These are phyloP conservation scores for Hsuehochloa calcarea DNA, from an alignment of 176 grass and related monocot genomes.

Conservation along the genomic window DNA sequence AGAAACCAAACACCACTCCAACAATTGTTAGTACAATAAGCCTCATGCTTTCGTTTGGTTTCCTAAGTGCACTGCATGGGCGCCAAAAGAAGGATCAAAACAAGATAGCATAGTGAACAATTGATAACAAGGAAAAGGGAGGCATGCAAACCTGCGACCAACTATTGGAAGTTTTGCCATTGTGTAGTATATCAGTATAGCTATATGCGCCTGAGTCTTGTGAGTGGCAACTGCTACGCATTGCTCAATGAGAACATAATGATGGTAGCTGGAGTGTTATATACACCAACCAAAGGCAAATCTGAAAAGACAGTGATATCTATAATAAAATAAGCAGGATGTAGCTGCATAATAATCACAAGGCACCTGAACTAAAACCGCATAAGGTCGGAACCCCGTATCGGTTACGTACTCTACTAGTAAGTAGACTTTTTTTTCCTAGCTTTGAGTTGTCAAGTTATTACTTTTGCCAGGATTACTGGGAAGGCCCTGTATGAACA, in stretches of 20 bases:
- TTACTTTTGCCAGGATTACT: not conserved
- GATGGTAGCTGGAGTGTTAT: not conserved
- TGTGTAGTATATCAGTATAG: not conserved
- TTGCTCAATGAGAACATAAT: slow-evolving; percentile 33
- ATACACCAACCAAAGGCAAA: not conserved
- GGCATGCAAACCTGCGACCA: slow-evolving; percentile 33
- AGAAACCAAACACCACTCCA: slow-evolving; percentile 62
- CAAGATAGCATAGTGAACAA: not conserved
- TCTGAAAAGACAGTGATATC: not conserved
- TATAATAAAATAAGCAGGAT: not conserved
- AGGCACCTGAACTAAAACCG: not conserved
- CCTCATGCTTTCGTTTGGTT: slow-evolving; percentile 65
- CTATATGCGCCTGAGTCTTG: not conserved
- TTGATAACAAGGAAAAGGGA: not conserved
- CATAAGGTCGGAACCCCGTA: not conserved
- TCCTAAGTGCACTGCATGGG: slow-evolving; percentile 43
- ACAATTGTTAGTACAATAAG: slow-evolving; percentile 56
- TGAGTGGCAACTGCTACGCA: slow-evolving; percentile 18
- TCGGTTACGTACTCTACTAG: not conserved
- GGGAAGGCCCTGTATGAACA: not conserved
- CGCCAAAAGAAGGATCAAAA: not conserved
- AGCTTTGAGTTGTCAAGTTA: not conserved
- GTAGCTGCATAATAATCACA: not conserved
- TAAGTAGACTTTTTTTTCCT: not conserved
- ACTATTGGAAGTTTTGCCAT: slow-evolving; percentile 50